Percentiles rank a stretch among this genome's conserved stretches.
phyloP scores from a whole-genome alignment of 257 asterid genomes.

The Ilex aquifolium region DNA sequence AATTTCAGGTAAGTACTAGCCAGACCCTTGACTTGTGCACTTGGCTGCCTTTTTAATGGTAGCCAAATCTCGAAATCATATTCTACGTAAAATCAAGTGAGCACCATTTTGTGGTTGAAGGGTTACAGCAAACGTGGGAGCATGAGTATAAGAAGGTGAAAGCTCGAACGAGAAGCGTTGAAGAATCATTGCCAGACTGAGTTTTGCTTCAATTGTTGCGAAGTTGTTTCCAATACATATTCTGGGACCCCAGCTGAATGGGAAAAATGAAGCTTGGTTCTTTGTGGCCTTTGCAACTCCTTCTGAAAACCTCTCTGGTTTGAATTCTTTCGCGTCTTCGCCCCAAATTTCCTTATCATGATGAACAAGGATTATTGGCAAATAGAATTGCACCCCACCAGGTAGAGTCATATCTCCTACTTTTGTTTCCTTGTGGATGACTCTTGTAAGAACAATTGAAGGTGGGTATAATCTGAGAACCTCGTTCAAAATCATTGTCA shows the following conservation, averaged over 20 bases:
- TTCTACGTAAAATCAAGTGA: slow-evolving; percentile 18
- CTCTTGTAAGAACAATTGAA: too few species aligned
- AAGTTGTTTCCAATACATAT: slow-evolving; percentile 43
- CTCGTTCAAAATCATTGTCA: neutral
- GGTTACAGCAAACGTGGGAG: slow-evolving; percentile 37
- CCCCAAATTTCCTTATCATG: slow-evolving; percentile 42
- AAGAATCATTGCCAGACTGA: slow-evolving; percentile 33
- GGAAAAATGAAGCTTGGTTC: slow-evolving; percentile 28
- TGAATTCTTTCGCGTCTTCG: slow-evolving; percentile 41
- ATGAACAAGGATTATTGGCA: slow-evolving; percentile 36
- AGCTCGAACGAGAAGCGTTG: slow-evolving; percentile 31
- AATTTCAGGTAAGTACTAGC: too few species aligned
- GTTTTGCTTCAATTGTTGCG: slow-evolving; percentile 42
- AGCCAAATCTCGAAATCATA: neutral
- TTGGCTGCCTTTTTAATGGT: too few species aligned
- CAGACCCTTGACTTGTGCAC: too few species aligned
- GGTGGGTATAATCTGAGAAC: too few species aligned
- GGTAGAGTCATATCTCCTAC: slow-evolving; percentile 34
- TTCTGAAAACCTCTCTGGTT: slow-evolving; percentile 41
- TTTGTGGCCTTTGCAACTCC: slow-evolving; percentile 46
- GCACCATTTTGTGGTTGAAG: slow-evolving; percentile 45
- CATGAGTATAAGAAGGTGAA: slow-evolving; percentile 44
- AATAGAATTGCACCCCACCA: slow-evolving; percentile 23
- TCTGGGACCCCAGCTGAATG: slow-evolving; percentile 50
- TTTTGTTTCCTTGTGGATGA: too few species aligned